A percentile compares a stretch with the other conserved stretches of the same genome.
These are phyloP conservation scores for Colletotrichum sp. DNA, from an alignment of 2,329 filamentous ascomycete species.

Conservation along the genomic window DNA sequence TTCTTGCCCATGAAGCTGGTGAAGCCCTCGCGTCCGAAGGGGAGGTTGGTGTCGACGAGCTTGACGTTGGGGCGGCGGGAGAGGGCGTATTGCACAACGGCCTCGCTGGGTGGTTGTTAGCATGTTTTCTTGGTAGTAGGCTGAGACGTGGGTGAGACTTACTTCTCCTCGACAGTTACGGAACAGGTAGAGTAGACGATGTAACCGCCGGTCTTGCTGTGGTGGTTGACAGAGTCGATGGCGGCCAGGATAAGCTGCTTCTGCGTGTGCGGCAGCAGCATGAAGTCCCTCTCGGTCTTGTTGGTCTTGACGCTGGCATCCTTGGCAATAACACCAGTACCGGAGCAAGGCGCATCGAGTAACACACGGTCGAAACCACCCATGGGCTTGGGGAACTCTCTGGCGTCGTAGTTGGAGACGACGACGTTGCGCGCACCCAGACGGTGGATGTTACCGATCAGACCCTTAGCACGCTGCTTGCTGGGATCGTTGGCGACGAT, in stretches of 20 bases:
- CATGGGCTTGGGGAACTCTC: constrained; percentile 92
- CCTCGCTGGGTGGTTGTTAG: constrained; percentile 65
- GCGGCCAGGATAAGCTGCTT: constrained; percentile 92
- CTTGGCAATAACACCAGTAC: constrained; percentile 97
- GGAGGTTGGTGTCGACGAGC: constrained; percentile 88
- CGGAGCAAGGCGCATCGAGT: constrained; percentile 72
- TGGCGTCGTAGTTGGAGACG: constrained; percentile 93
- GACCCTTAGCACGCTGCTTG: constrained; percentile 91
- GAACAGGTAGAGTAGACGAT: constrained; percentile 97
- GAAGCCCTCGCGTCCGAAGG: constrained; percentile 93
- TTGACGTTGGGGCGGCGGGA: constrained; percentile 91
- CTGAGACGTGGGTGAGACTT: not conserved
- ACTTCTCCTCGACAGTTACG: constrained; percentile 85
- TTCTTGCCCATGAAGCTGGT: constrained; percentile 88
- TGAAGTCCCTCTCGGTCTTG: constrained; percentile 93
- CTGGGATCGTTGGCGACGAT: constrained; percentile 97
- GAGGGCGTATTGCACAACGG: constrained; percentile 92
- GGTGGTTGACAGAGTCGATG: constrained; percentile 93
- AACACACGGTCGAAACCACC: constrained; percentile 95
- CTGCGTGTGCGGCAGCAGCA: constrained; percentile 90
- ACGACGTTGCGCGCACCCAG: constrained; percentile 87
- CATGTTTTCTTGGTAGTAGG: not conserved
- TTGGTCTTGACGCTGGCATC: constrained; percentile 97
- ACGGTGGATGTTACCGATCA: constrained; percentile 97
- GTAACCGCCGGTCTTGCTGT: constrained; percentile 91